Percentiles rank a stretch among this genome's conserved stretches.
These are phyloP conservation scores for Suillus subaureus DNA, from an alignment of 768 basidiomycete species.

Conservation along the genomic window DNA sequence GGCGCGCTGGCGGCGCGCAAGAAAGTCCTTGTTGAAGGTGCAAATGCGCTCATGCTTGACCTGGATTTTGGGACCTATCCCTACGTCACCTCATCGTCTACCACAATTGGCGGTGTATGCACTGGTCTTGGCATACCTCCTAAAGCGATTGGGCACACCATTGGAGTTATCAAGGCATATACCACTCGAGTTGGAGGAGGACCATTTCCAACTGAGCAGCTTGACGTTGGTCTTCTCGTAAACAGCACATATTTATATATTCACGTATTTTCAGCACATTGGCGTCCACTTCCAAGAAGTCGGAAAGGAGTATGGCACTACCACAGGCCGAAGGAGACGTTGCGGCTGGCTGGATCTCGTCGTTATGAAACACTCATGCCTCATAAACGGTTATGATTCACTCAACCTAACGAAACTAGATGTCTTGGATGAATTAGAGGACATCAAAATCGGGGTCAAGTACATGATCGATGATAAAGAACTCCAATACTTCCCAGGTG, in stretches of 20 bases:
- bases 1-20: slow-evolving; percentile 74
- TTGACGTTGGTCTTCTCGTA: slow-evolving; percentile 60
- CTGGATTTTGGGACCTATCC: slow-evolving; percentile 98
- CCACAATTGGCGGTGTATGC: slow-evolving; percentile 92
- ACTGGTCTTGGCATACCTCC: slow-evolving; percentile 98
- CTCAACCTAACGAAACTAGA: slow-evolving; percentile 98
- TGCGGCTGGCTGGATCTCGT: slow-evolving; percentile 99
- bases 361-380: slow-evolving; percentile 86
- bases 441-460: slow-evolving; percentile 86
- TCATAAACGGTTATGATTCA: slow-evolving; percentile 94
- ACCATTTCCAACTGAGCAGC: slow-evolving; percentile 95
- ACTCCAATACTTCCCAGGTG: slow-evolving; percentile 86
- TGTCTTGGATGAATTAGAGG: slow-evolving; percentile 78
- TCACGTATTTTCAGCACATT: slow-evolving; percentile 51
- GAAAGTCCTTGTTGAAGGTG: slow-evolving; percentile 90
- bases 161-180: slow-evolving; percentile 97
- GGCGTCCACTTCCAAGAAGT: slow-evolving; percentile 93
- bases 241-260: not conserved
- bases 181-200: slow-evolving; percentile 99
- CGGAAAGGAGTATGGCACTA: slow-evolving; percentile 88
- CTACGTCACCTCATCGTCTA: slow-evolving; percentile 93
- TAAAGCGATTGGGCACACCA: slow-evolving; percentile 77
- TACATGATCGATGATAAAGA: slow-evolving; percentile 80
- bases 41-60: slow-evolving; percentile 98
- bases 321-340: slow-evolving; percentile 89